Evolutionary conservation across 306 rosid genomes (phyloP).

Genomic region (Carpinus viminea): DNA sequence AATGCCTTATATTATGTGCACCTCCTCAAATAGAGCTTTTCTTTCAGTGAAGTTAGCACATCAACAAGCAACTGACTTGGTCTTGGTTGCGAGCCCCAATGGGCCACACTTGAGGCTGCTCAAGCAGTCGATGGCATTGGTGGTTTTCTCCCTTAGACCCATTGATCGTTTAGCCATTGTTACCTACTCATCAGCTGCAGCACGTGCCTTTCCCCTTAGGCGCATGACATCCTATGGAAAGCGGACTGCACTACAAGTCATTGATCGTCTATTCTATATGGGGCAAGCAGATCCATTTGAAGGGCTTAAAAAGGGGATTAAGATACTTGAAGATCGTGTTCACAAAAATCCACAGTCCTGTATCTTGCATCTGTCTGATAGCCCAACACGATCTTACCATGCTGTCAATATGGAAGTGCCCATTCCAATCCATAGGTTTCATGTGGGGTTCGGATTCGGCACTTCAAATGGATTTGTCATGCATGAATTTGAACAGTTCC

Average conservation of each 20-base stretch:
- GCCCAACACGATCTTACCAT: slow-evolving; percentile 67
- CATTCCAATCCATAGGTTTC: slow-evolving; percentile 78
- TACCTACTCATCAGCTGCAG: slow-evolving; percentile 76
- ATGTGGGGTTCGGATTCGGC: slow-evolving; percentile 74
- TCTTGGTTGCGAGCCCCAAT: slow-evolving; percentile 87
- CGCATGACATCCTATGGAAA: slow-evolving; percentile 92
- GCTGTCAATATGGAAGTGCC: slow-evolving; percentile 64
- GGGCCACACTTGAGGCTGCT: slow-evolving; percentile 93
- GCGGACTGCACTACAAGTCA: slow-evolving; percentile 79
- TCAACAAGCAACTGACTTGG: slow-evolving; percentile 73
- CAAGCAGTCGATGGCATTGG: slow-evolving; percentile 90
- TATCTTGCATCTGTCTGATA: slow-evolving; percentile 77
- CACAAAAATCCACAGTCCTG: slow-evolving; percentile 70
- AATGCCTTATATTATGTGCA: slow-evolving; percentile 48
- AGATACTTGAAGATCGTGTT: slow-evolving; percentile 75
- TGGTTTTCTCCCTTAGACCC: slow-evolving; percentile 81
- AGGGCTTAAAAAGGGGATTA: slow-evolving; percentile 76
- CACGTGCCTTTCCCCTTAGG: slow-evolving; percentile 82
- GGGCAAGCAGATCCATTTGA: slow-evolving; percentile 81
- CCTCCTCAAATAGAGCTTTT: slow-evolving; percentile 59
- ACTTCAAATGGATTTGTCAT: slow-evolving; percentile 66
- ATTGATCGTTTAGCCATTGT: slow-evolving; percentile 82
- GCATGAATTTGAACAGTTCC: slow-evolving; percentile 85
- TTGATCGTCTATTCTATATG: slow-evolving; percentile 82
- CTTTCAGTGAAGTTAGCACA: slow-evolving; percentile 63